Evolutionary conservation across 495 filamentous ascomycete species (phyloP).

Genomic region (Neurospora sp.): DNA sequence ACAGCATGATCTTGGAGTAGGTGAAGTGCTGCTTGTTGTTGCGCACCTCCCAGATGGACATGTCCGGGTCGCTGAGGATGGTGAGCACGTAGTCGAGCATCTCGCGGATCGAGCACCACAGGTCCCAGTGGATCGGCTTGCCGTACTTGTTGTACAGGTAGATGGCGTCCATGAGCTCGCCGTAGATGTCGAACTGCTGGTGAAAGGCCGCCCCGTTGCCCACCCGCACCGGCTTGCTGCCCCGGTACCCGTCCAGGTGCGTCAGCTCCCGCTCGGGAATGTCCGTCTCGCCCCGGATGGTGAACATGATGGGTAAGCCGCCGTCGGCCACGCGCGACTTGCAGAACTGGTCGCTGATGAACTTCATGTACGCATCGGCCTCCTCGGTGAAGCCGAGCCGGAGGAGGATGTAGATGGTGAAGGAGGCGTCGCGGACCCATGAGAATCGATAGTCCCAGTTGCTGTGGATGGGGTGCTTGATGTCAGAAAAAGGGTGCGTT

Average conservation of each 20-base stretch:
- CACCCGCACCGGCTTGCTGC: conserved; percentile 59
- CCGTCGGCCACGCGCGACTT: conserved; percentile 35
- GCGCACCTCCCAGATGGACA: conserved; percentile 72
- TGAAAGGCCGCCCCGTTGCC: conserved; percentile 67
- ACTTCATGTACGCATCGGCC: conserved; percentile 63
- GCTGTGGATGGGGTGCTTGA: conserved; percentile 19
- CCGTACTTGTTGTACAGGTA: conserved; percentile 73
- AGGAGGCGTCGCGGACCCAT: conserved; percentile 66
- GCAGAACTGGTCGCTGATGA: conserved; percentile 58
- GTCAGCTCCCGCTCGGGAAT: conserved; percentile 56
- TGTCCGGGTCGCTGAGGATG: conserved; percentile 50
- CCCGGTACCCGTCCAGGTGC: conserved; percentile 59
- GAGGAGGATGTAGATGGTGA: conserved; percentile 66
- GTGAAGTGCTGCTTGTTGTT: conserved; percentile 62
- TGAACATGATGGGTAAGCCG: conserved; percentile 69
- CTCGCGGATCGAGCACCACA: conserved; percentile 36
- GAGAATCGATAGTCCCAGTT: conserved; percentile 73
- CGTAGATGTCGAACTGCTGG: conserved; percentile 66
- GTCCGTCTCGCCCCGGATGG: conserved; percentile 59
- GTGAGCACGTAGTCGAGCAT: conserved; percentile 42
- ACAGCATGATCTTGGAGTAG: conserved; percentile 67
- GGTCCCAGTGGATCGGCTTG: conserved; percentile 63
- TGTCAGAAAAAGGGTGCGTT: not conserved
- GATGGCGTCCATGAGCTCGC: conserved; percentile 64
- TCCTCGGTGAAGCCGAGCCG: conserved; percentile 65